Evolutionary conservation across 169 alveolate species (phyloP), one percentile per base, ranked within the genome.

Genomic region (Plasmodium inui): DNA sequence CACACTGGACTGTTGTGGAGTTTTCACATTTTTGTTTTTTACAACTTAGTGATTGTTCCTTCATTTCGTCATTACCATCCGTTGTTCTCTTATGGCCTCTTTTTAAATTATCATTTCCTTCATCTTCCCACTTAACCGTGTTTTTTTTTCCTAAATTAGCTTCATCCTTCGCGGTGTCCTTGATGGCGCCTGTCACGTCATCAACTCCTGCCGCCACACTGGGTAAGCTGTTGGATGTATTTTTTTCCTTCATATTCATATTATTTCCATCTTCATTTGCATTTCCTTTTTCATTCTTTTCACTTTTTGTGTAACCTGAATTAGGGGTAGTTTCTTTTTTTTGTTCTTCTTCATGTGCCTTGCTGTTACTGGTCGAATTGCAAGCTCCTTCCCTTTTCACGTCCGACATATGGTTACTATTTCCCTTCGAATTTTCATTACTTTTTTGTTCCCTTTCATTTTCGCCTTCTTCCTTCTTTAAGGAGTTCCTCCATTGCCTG

Each of bases 11-110:
- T 67, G 44, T 79, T 9, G 28, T 44, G 44, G 26, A 4, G 30
- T 76, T 39, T 46, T 61, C 94, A 61, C 26, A 61, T 79, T 73
- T 89, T 79, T 39, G 84, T 79, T 67, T 89, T 89, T 89, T 89
- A 82, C 44, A 44, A 22, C 30, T 22, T 32, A 7, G 9, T 79
- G 9, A 5, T n/a, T 50, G 71, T 50, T 26, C 89, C 32, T 55
- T 89, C 7, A 28, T 57, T 79, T 89, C 84, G 17, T 89, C 74
- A 50, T 50, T 50, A 12, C 26, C 19, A 57, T 61, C 41, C 22
- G 79, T 12, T 78, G 19, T 61, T 61, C 94, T 89, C 71, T 89
- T 89, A 79, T 61, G 80, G 71, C 46, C 72, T 46, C 32, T 79
- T 57, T n/a, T 86, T 50, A 70, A 22, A 30, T 84, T 39, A 32